Conservation (phyloP, 768 basidiomycete genomes). For the Roridomyces roridus region DNA sequence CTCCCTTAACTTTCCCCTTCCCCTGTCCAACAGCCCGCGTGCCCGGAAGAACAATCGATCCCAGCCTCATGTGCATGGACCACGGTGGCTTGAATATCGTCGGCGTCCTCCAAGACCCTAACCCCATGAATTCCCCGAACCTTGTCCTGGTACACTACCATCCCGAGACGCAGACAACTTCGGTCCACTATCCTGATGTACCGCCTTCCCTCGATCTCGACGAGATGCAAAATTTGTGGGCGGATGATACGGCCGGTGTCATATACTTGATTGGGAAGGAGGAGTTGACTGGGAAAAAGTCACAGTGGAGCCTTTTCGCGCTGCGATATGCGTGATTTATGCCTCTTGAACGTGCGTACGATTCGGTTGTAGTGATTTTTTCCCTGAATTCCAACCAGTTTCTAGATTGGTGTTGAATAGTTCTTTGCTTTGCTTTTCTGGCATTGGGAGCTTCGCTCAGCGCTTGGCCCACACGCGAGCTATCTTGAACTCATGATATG, state of each 20-base stretch:
- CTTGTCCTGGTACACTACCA: constrained; percentile 19
- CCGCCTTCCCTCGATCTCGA: constrained; percentile 4
- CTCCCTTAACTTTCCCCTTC: constrained; percentile 10
- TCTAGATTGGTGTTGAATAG: too few relatives aligned
- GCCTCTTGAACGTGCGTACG: too few relatives aligned
- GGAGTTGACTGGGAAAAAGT: too few relatives aligned
- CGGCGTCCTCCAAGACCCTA: neutral
- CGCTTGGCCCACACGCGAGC: too few relatives aligned
- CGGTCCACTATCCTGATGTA: constrained; percentile 9
- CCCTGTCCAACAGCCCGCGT: neutral
- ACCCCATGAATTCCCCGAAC: neutral
- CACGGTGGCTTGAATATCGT: constrained; percentile 17
- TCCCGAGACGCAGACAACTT: neutral
- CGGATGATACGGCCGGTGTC: constrained; percentile 15
- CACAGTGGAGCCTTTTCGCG: constrained; percentile 1
- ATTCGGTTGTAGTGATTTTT: too few relatives aligned
- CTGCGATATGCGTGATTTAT: constrained; percentile 6
- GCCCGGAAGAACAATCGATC: neutral
- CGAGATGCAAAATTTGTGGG: neutral
- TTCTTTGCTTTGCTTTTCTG: too few relatives aligned
- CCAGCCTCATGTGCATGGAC: constrained; percentile 12
- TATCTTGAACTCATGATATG: too few relatives aligned
- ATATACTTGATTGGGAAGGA: constrained; percentile 6
- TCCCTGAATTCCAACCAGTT: too few relatives aligned
- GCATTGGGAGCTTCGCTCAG: too few relatives aligned